A percentile compares a stretch with the other conserved stretches of the same genome.
These are phyloP conservation scores for Barnettozyma populi DNA, from an alignment of 805 yeast genomes.

Conservation along the genomic window DNA sequence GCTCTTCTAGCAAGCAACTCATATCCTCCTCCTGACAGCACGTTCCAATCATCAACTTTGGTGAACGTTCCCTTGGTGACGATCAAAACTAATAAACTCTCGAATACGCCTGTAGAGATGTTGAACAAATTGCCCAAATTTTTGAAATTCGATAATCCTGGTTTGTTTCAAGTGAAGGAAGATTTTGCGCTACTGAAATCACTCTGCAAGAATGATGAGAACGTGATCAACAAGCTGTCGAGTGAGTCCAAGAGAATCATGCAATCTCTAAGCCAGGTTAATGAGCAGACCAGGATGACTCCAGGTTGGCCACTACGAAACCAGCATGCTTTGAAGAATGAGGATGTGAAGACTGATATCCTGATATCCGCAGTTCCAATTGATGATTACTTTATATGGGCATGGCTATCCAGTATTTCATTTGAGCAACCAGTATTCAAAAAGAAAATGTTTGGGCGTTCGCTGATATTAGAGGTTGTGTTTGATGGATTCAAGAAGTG, in stretches of 20 bases:
- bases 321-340: constrained; percentile 17
- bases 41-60: constrained; percentile 32
- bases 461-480: constrained; percentile 77
- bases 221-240: constrained; percentile 61
- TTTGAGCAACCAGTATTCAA: constrained; percentile 63
- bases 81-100: constrained; percentile 35
- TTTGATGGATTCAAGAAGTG: constrained; percentile 72
- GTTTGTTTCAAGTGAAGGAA: constrained; percentile 66
- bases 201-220: constrained; percentile 51
- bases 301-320: constrained; percentile 36
- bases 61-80: constrained; percentile 60
- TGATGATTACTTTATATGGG: constrained; percentile 88
- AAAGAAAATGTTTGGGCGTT: constrained; percentile 71
- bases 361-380: constrained; percentile 56
- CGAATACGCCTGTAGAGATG: constrained; percentile 51
- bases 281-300: constrained; percentile 27
- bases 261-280: constrained; percentile 34
- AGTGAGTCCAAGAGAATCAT: constrained; percentile 62
- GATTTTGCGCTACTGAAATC: constrained; percentile 72
- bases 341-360: constrained; percentile 24
- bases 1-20: constrained; percentile 55
- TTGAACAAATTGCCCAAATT: constrained; percentile 52
- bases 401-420: constrained; percentile 78
- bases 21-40: constrained; percentile 64
- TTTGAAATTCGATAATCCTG: constrained; percentile 63